These are phyloP conservation scores for Xylaria nigripes DNA, from an alignment of 495 filamentous ascomycete species.

Conservation along the genomic window DNA sequence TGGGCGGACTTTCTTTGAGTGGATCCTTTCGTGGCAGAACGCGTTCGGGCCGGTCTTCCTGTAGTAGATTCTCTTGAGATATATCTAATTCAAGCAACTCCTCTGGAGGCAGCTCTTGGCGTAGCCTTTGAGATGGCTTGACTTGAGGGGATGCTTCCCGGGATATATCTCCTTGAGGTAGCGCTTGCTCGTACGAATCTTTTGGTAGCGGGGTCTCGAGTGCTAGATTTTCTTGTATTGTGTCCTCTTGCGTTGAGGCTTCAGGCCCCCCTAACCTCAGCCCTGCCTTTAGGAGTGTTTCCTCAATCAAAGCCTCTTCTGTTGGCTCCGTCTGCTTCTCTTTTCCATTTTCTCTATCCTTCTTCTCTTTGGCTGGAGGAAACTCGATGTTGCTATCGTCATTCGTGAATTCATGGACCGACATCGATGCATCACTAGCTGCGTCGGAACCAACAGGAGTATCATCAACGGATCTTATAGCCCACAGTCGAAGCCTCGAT, in stretches of 20 bases:
- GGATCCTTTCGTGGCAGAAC: not conserved
- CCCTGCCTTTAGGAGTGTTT: no score
- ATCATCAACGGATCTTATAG: not conserved
- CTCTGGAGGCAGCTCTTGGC: not conserved
- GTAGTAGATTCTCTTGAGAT: not conserved
- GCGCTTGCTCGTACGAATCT: not conserved
- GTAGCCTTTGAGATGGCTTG: not conserved
- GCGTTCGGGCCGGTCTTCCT: not conserved
- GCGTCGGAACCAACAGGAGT: not conserved
- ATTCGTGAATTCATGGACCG: not conserved
- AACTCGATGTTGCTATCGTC: not conserved
- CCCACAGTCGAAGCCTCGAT: not conserved
- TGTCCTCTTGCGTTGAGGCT: not conserved
- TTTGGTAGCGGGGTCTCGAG: not conserved
- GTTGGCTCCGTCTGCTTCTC: slow-evolving; percentile 4
- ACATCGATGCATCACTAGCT: not conserved
- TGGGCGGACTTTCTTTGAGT: not conserved
- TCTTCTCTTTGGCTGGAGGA: slow-evolving; percentile 7
- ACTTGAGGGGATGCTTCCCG: not conserved
- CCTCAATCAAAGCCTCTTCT: slow-evolving; percentile 5
- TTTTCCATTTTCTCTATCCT: slow-evolving; percentile 13
- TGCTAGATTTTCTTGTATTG: not conserved
- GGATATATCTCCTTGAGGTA: not conserved
- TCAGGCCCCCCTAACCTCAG: not conserved
- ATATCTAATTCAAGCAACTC: not conserved